These are phyloP conservation scores for Penstemon eatonii DNA, from an alignment of 257 asterid genomes.

Conservation along the genomic window DNA sequence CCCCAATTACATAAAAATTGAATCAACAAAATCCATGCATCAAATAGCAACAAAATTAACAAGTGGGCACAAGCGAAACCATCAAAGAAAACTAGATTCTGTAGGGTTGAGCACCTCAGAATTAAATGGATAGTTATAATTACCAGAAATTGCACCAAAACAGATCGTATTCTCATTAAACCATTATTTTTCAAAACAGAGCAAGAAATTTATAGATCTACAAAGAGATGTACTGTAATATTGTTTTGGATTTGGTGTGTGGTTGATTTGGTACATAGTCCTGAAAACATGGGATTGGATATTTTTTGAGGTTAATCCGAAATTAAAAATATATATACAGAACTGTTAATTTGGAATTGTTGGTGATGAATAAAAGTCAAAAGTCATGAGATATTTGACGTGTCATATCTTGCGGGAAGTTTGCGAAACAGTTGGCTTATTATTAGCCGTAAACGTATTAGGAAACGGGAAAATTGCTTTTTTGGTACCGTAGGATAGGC, in stretches of 20 bases:
- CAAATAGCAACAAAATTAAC: constrained; percentile 10
- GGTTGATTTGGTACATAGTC: constrained; percentile 9
- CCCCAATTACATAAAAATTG: background rate
- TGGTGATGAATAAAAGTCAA: constrained; percentile 20
- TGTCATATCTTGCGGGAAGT: constrained; percentile 28
- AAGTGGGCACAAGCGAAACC: constrained; percentile 1
- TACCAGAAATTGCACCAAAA: background rate
- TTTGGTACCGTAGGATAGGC: no score
- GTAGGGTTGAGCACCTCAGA: constrained; percentile 16
- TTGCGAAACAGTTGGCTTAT: constrained; percentile 24
- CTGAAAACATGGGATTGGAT: constrained; percentile 25
- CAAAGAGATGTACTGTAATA: no score
- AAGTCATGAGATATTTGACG: constrained; percentile 24
- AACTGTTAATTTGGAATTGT: background rate
- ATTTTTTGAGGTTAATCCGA: constrained; percentile 25
- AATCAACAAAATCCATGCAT: constrained; percentile 27
- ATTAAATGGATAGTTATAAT: constrained; percentile 1
- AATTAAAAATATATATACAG: no score
- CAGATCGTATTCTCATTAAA: constrained; percentile 29
- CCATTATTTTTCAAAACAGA: constrained; percentile 27
- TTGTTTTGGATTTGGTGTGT: background rate
- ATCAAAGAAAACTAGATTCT: constrained; percentile 24
- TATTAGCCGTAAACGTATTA: background rate
- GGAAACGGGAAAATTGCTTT: no score
- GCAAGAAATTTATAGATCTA: background rate